Evolutionary conservation across 2,329 filamentous ascomycete species (phyloP).

Genomic region (Sarocladium oryzae): DNA sequence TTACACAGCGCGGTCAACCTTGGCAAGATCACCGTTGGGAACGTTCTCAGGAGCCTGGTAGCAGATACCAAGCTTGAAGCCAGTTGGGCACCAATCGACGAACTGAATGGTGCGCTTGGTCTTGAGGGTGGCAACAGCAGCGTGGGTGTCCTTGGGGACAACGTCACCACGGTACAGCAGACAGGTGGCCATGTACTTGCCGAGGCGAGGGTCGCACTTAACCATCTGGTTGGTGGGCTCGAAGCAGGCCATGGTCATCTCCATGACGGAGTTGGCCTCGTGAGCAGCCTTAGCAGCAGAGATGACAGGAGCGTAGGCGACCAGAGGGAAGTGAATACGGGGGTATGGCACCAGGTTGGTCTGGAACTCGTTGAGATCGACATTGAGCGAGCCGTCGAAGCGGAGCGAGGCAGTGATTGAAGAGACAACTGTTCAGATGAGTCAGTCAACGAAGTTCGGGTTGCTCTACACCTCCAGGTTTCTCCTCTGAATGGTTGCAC

Average conservation of each 20-base stretch:
- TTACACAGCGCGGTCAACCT: constrained; percentile 97
- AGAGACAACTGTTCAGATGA: constrained; percentile 65
- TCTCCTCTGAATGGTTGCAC: neutral
- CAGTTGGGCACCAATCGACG: constrained; percentile 99
- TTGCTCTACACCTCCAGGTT: no score
- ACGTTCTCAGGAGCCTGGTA: constrained; percentile 96
- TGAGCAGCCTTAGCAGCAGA: constrained; percentile 93
- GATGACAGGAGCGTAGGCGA: constrained; percentile 91
- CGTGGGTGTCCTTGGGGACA: constrained; percentile 91
- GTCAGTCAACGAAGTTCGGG: constrained; percentile 16
- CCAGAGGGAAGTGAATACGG: constrained; percentile 98
- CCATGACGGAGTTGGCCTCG: constrained; percentile 95
- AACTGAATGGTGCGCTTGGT: constrained; percentile 99
- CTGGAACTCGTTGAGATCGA: constrained; percentile 99
- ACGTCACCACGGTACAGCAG: constrained; percentile 97
- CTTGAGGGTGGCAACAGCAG: constrained; percentile 91
- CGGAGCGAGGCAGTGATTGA: constrained; percentile 97
- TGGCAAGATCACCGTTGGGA: constrained; percentile 93
- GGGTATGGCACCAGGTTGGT: constrained; percentile 99
- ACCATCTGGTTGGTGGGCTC: constrained; percentile 99
- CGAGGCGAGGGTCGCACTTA: constrained; percentile 96
- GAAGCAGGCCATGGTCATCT: constrained; percentile 99
- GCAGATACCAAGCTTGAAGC: constrained; percentile 99
- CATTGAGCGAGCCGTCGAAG: constrained; percentile 97
- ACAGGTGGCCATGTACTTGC: constrained; percentile 99